Evolutionary conservation across 2,329 filamentous ascomycete species (phyloP).

Genomic region (Colletotrichum sp.): DNA sequence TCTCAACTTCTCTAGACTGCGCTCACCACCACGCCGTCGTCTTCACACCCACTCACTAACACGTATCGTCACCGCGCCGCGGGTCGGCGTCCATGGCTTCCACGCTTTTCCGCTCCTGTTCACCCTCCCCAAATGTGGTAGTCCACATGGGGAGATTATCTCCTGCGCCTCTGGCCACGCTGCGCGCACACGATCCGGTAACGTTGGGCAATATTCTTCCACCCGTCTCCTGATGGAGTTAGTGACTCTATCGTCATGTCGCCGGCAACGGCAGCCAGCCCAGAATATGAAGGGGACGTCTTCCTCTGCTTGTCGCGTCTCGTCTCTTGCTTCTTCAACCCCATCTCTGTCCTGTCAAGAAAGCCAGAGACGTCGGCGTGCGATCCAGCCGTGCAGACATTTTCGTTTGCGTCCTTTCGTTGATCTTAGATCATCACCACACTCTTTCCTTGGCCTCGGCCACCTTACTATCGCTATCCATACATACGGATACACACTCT

Average conservation of each 20-base stretch:
- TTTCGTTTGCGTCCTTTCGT: slow-evolving; percentile 36
- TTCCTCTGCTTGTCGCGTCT: not conserved
- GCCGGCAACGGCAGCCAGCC: not conserved
- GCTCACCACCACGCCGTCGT: slow-evolving; percentile 1
- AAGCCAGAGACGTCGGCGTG: slow-evolving; percentile 18
- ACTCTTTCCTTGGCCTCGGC: slow-evolving; percentile 37
- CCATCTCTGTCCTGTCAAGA: slow-evolving; percentile 16
- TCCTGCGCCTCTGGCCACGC: not conserved
- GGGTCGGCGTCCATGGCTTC: not conserved
- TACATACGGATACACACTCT: not conserved
- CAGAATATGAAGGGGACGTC: not conserved
- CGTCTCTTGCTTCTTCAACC: not conserved
- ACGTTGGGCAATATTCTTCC: not conserved
- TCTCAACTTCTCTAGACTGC: not conserved
- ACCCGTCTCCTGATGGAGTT: not conserved
- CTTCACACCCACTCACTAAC: not conserved
- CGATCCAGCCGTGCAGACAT: slow-evolving; percentile 20
- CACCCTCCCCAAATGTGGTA: not conserved
- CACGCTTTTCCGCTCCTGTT: not conserved
- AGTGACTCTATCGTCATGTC: not conserved
- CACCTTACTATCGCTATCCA: slow-evolving; percentile 33
- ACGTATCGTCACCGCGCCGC: slow-evolving; percentile 2
- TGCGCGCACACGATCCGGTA: not conserved
- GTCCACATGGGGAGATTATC: slow-evolving; percentile 3
- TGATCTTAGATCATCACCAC: slow-evolving; percentile 33